These are phyloP conservation scores for Musa schizocarpa DNA, from an alignment of 176 grass and related monocot genomes.

Conservation along the genomic window DNA sequence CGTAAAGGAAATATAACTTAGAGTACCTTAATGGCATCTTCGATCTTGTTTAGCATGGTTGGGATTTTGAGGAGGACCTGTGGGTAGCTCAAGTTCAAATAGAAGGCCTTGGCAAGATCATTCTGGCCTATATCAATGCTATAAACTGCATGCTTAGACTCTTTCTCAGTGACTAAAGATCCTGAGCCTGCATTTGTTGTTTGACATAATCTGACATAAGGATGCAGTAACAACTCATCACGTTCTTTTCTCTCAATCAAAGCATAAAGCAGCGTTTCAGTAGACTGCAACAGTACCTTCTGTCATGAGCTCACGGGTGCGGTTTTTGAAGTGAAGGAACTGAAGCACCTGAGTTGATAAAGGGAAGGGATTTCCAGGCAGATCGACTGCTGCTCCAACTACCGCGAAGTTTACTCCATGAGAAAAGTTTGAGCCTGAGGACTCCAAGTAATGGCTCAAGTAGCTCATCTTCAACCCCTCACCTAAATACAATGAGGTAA, in stretches of 20 bases:
- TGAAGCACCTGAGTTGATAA: constrained; percentile 39
- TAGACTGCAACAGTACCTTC: too few relatives aligned
- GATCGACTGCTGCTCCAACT: constrained; percentile 22
- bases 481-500: constrained; percentile 18
- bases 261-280: too few relatives aligned
- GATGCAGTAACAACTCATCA: too few relatives aligned
- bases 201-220: too few relatives aligned
- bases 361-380: constrained; percentile 9
- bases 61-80: constrained; percentile 21
- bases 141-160: constrained; percentile 32
- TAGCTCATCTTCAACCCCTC: constrained; percentile 32
- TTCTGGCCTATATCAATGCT: constrained; percentile 43
- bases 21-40: constrained; percentile 23
- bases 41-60: constrained; percentile 16
- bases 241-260: too few relatives aligned
- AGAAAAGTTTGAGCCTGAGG: constrained; percentile 27
- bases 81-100: constrained; percentile 16
- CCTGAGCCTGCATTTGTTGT: constrained; percentile 15
- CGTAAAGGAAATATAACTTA: too few relatives aligned
- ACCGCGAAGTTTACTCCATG: constrained; percentile 58
- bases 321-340: constrained; percentile 50
- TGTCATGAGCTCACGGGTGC: constrained; percentile 28
- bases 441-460: constrained; percentile 52
- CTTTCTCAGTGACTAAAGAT: constrained; percentile 16
- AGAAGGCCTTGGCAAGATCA: constrained; percentile 23